These are phyloP conservation scores for Crepidotus variabilis DNA, from an alignment of 768 basidiomycete species.

Conservation along the genomic window DNA sequence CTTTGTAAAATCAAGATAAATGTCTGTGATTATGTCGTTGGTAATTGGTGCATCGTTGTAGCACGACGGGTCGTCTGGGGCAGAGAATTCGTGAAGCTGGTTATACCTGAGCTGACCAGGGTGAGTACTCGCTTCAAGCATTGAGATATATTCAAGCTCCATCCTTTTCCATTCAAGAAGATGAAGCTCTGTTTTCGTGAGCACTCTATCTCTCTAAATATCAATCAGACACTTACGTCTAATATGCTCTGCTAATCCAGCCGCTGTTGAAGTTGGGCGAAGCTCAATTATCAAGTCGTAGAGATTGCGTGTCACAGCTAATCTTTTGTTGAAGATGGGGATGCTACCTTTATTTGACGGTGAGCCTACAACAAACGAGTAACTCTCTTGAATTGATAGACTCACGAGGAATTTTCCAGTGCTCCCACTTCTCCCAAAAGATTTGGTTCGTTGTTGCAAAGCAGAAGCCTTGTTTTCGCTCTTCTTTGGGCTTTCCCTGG, in stretches of 20 bases:
- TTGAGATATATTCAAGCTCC: constrained; percentile 1
- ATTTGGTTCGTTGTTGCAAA: constrained; percentile 4
- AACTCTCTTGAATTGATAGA: no score
- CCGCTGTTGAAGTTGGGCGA: no score
- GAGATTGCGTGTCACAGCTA: no score
- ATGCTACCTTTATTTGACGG: no score
- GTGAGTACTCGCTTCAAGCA: background rate
- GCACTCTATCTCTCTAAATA: no score
- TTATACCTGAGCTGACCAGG: background rate
- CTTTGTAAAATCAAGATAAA: constrained; percentile 2
- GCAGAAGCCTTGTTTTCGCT: background rate
- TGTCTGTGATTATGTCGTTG: constrained; percentile 5
- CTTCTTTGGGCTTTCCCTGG: background rate
- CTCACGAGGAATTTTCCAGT: constrained; percentile 8
- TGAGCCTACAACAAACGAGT: no score
- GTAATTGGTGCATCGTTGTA: background rate
- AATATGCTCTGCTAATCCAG: no score
- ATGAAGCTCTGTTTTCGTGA: constrained; percentile 7
- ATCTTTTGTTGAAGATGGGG: no score
- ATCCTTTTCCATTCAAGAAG: constrained; percentile 1
- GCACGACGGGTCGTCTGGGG: background rate
- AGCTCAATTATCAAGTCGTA: no score
- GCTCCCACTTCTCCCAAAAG: constrained; percentile 9
- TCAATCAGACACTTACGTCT: no score
- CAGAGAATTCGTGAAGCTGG: background rate